A percentile compares a stretch with the other conserved stretches of the same genome.
These are phyloP conservation scores for Hebeloma cylindrosporum DNA, from an alignment of 768 basidiomycete species.

Conservation along the genomic window DNA sequence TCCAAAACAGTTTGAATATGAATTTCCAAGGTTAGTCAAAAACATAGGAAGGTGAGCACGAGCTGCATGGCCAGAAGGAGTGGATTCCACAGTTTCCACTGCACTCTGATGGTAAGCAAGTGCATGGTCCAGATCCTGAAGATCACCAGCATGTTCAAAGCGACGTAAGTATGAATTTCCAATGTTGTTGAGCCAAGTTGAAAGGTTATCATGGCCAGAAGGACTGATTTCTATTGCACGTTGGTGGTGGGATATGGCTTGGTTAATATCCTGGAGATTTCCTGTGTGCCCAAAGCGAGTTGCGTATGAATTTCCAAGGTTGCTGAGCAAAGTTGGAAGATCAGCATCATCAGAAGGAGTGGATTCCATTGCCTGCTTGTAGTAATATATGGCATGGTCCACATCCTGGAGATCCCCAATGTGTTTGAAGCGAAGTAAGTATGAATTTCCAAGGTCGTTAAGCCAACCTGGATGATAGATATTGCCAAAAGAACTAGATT, in stretches of 20 bases:
- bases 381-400: slow-evolving; percentile 12
- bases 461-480: background rate
- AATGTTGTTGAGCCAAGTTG: slow-evolving; percentile 1
- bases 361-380: slow-evolving; percentile 3
- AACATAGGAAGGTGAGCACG: background rate
- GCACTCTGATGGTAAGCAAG: slow-evolving; percentile 13
- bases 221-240: background rate
- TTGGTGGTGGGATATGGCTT: background rate
- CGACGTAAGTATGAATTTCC: slow-evolving; percentile 19
- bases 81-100: slow-evolving; percentile 13
- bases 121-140: slow-evolving; percentile 14
- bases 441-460: slow-evolving; percentile 1
- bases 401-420: slow-evolving; percentile 12
- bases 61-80: background rate
- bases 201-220: background rate
- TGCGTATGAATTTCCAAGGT: slow-evolving; percentile 4
- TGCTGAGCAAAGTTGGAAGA: slow-evolving; percentile 10
- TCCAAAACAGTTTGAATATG: slow-evolving; percentile 13
- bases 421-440: slow-evolving; percentile 8
- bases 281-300: background rate
- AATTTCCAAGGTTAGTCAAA: slow-evolving; percentile 13
- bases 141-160: slow-evolving; percentile 9
- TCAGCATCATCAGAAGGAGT: slow-evolving; percentile 12
- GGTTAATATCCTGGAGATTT: background rate
- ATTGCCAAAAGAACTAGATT: slow-evolving; percentile 2